Evolutionary conservation across 2,329 filamentous ascomycete species (phyloP), one percentile per base, ranked within the genome.

Genomic region (Raffaelea deltoideospora): DNA sequence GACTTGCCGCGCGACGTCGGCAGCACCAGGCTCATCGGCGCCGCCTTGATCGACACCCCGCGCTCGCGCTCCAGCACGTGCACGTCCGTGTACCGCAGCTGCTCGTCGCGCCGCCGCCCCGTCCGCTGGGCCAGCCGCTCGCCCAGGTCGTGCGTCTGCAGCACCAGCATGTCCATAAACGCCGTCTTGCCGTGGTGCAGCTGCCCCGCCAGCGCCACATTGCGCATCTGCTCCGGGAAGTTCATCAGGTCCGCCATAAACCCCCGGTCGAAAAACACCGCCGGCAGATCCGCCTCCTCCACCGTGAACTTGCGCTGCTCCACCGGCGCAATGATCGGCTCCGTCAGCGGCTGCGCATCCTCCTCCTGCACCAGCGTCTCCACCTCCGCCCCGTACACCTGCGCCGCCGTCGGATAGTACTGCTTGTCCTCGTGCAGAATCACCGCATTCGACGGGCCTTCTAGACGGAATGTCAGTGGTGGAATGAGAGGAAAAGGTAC

Each of bases 391-490:
- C 90, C 90, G 55, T 96, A 98, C 30, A 94, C 78, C 57, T 98
- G 90, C 53, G 88, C 79, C 39, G 90, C 90, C n/a, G 87, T 94
- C 22, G 90, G 90, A 54, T 98, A 98, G 59, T 98, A 98, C 56
- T 96, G 90, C 59, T 98, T 98, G 63, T 98, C 90, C 66, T 98
- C 90, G 61, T 98, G 90, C 32, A 98, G 72, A 40, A 98, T 72
- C n/a, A 98, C 86, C 35, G 90, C 88, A 57, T 96, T 98, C 5
- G 87, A 95, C 4, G 88, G 83, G 13, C 82, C 86, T 34, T 87
- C 79, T 56, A 85, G 75, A 72, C 45, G 43, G 33, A 28, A 22
- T 9, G 31, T 4, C 18, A n/a, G 10, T 4, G 9, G 10, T 30
- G n/a, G 14, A 26, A 22, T 3, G 15, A 34, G 7, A 18, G 5